Conservation (phyloP, 495 filamentous ascomycete genomes). For the Lepraria neglecta region DNA sequence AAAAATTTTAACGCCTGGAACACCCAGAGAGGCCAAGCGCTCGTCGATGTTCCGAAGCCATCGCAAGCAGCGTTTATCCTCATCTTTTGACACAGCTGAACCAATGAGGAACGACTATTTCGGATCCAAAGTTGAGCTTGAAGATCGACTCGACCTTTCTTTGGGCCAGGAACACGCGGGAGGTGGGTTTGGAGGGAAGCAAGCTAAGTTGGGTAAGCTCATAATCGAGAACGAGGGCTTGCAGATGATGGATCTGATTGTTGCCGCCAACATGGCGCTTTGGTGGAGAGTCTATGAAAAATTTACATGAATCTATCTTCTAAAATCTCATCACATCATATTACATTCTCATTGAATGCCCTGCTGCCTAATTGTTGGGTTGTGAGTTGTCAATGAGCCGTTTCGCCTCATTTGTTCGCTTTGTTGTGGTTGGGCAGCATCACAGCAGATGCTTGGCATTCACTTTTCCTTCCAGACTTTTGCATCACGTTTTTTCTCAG, state of each 20-base stretch:
- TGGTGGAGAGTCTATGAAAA: slow-evolving; percentile 89
- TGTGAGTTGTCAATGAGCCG: slow-evolving; percentile 15
- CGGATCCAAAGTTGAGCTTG: slow-evolving; percentile 17
- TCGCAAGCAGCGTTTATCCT: slow-evolving; percentile 10
- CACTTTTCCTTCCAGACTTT: background rate
- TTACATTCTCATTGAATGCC: background rate
- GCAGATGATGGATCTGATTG: slow-evolving; percentile 91
- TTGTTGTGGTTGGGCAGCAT: slow-evolving; percentile 21
- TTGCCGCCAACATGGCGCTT: slow-evolving; percentile 82
- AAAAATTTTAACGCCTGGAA: slow-evolving; percentile 32
- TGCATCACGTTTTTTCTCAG: slow-evolving; percentile 1
- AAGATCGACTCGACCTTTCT: slow-evolving; percentile 57
- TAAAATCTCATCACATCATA: background rate
- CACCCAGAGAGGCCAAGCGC: slow-evolving; percentile 16
- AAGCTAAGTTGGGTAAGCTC: slow-evolving; percentile 88
- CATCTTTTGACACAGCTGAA: slow-evolving; percentile 25
- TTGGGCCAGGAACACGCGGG: slow-evolving; percentile 73
- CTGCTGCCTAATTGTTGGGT: background rate
- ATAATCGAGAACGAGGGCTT: slow-evolving; percentile 86
- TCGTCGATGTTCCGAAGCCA: slow-evolving; percentile 17
- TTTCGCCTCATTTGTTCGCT: slow-evolving; percentile 10
- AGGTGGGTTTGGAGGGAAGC: slow-evolving; percentile 73
- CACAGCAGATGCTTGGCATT: slow-evolving; percentile 20
- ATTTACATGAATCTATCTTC: slow-evolving; percentile 6
- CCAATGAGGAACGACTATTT: slow-evolving; percentile 8